Percentiles rank a stretch among this genome's conserved stretches.
Evolutionary conservation across 345 rosid species (phyloP).

Genomic region (Cardamine resedifolia): DNA sequence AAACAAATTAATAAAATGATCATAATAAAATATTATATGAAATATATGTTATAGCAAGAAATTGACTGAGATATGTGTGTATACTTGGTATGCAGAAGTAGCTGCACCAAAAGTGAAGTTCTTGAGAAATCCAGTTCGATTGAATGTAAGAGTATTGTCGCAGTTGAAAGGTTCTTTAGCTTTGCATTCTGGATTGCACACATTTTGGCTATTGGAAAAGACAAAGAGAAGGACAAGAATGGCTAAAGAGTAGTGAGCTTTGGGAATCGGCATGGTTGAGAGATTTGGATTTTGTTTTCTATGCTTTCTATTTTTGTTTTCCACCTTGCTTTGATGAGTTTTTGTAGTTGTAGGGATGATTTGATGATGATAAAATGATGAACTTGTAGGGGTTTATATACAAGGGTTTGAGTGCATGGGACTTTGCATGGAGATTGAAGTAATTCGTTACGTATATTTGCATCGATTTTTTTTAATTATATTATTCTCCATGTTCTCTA

Average conservation of each 20-base stretch:
- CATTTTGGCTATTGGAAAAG: constrained; percentile 4
- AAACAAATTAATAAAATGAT: not conserved
- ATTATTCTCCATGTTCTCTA: not conserved
- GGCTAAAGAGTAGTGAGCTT: constrained; percentile 16
- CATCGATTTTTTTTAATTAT: not conserved
- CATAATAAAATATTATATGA: not conserved
- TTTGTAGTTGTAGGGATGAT: not conserved
- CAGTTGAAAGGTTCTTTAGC: constrained; percentile 28
- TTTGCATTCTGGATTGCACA: constrained; percentile 24
- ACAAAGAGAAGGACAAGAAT: not conserved
- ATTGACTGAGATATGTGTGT: not conserved
- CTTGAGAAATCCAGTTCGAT: constrained; percentile 4
- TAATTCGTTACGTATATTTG: not conserved
- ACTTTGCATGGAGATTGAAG: not conserved
- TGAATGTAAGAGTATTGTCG: constrained; percentile 18
- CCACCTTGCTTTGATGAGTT: too few species aligned
- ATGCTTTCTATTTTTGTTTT: too few species aligned
- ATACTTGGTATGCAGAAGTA: constrained; percentile 30
- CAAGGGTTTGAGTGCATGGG: constrained; percentile 15
- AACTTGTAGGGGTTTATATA: constrained; percentile 7
- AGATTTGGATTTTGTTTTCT: not conserved
- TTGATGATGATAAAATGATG: constrained; percentile 1
- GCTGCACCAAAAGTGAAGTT: constrained; percentile 29
- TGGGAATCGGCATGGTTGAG: constrained; percentile 7
- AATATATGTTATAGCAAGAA: not conserved